Base-by-base conservation (phyloP, 257 asterid genomes). In the Oldenlandia corymbosa region DNA sequence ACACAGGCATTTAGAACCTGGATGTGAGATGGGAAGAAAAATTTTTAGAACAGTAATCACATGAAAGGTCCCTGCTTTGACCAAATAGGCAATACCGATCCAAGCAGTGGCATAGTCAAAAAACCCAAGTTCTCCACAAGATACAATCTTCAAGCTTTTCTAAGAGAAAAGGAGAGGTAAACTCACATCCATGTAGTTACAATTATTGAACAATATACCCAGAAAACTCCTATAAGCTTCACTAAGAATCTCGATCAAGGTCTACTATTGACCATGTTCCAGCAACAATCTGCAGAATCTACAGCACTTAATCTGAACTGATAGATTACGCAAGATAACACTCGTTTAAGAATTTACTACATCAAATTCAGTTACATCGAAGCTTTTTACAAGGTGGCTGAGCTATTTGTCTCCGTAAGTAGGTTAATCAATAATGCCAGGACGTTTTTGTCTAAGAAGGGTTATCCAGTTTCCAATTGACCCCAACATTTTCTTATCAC, bases 1-100 rank as follows among this genome's bases (percentile, higher is more conserved):
- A 78, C 96, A 77, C 99, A 92, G 26, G 97, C 99, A 82, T 87
- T 92, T 58, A 89, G 83, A 52, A 92, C 91, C 97, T 92, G 70
- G 48, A 72, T 43, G 66, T 28, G 64, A 56, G 62, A 58, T n/a
- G 62, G 47, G 55, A 68, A 49, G 31, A 52, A 48, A 37, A 28
- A 46, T 45, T 31, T 48, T 54, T 30, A 60, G 21, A 60, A 67
- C 5, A 61, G 60, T 51, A 75, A 60, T n/a, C 23, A 57, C 49
- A 30, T 34, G 7, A 47, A 14, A 57, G 57, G 32, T 64, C 39
- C 51, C 46, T 42, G 23, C n/a, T 37, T 67, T 50, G 52, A 46
- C 57, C 62, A 41, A 30, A 73, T 17, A 46, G 47, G 52, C 20
- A 41, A 62, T 48, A 62, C 58, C 50, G 32, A 31, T 26, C 30